These are phyloP conservation scores for Paracoccidioides brasiliensis DNA, from an alignment of 2,329 filamentous ascomycete species.

Conservation along the genomic window DNA sequence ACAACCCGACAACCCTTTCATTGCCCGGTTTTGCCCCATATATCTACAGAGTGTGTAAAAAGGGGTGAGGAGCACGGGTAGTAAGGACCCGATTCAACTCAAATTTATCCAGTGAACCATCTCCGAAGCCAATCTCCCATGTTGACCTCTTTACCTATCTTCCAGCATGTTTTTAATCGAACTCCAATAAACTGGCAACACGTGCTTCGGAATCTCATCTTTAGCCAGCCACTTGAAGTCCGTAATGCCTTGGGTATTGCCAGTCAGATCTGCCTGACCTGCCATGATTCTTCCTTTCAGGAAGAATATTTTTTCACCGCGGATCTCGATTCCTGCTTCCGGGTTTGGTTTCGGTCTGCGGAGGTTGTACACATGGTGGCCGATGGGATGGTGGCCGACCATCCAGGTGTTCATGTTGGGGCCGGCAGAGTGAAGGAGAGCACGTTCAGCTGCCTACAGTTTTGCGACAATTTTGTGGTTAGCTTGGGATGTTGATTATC, in stretches of 20 bases:
- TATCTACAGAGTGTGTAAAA: neutral
- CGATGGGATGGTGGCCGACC: slow-evolving; percentile 78
- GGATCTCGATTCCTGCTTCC: slow-evolving; percentile 27
- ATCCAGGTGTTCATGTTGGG: slow-evolving; percentile 99
- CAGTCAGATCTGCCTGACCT: slow-evolving; percentile 61
- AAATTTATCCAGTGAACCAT: neutral
- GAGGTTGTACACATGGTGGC: slow-evolving; percentile 55
- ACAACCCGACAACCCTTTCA: neutral
- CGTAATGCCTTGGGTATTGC: slow-evolving; percentile 56
- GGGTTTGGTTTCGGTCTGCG: slow-evolving; percentile 32
- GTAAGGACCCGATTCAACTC: neutral
- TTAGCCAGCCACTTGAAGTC: slow-evolving; percentile 90
- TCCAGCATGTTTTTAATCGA: slow-evolving; percentile 72
- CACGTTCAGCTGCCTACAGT: slow-evolving; percentile 63
- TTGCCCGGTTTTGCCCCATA: neutral
- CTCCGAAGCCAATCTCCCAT: neutral
- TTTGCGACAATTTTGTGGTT: neutral
- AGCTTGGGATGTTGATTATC: neutral
- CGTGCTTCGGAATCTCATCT: slow-evolving; percentile 63
- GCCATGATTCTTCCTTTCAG: slow-evolving; percentile 94
- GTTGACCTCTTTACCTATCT: slow-evolving; percentile 44
- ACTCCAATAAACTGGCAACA: slow-evolving; percentile 57
- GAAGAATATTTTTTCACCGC: slow-evolving; percentile 82
- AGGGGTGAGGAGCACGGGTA: neutral
- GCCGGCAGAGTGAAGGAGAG: slow-evolving; percentile 64